These are phyloP conservation scores for Boechera retrofracta DNA, from an alignment of 345 rosid genomes.

Conservation along the genomic window DNA sequence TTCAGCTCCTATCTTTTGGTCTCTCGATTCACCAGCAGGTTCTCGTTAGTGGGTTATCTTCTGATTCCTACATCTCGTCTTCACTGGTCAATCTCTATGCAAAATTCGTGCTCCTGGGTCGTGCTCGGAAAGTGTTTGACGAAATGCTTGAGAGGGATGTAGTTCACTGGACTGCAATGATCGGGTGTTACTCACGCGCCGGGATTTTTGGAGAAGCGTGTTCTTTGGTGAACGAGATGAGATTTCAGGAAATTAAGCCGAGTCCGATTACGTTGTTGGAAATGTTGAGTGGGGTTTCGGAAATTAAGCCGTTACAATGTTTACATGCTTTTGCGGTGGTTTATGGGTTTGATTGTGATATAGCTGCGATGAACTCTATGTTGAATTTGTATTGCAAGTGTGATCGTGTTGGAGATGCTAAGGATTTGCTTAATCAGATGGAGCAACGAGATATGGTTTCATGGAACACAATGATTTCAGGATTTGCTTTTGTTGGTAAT, in stretches of 20 bases:
- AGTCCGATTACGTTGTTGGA: slow-evolving; percentile 61
- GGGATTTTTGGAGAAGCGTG: slow-evolving; percentile 48
- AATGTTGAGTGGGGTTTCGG: slow-evolving; percentile 52
- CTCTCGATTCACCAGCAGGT: slow-evolving; percentile 55
- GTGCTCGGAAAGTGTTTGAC: slow-evolving; percentile 60
- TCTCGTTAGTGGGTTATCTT: slow-evolving; percentile 57
- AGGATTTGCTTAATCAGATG: slow-evolving; percentile 55
- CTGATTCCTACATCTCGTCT: slow-evolving; percentile 56
- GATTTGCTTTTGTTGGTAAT: slow-evolving; percentile 52
- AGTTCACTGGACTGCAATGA: slow-evolving; percentile 59
- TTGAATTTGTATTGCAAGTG: slow-evolving; percentile 56
- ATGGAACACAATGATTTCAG: slow-evolving; percentile 61
- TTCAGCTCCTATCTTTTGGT: slow-evolving; percentile 51
- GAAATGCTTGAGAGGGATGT: slow-evolving; percentile 54
- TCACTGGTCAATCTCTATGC: slow-evolving; percentile 59
- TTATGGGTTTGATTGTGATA: slow-evolving; percentile 53
- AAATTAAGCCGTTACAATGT: slow-evolving; percentile 49
- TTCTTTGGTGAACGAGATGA: slow-evolving; percentile 54
- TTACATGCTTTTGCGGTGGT: slow-evolving; percentile 54
- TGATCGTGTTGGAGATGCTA: slow-evolving; percentile 50
- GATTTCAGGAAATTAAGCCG: slow-evolving; percentile 50
- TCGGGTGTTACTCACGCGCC: slow-evolving; percentile 55
- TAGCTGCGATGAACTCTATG: slow-evolving; percentile 51
- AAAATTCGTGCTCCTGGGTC: slow-evolving; percentile 31
- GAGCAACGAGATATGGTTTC: slow-evolving; percentile 58